phyloP scores from a whole-genome alignment of 2,329 filamentous ascomycete genomes.

The Aspergillus arachidicola region DNA sequence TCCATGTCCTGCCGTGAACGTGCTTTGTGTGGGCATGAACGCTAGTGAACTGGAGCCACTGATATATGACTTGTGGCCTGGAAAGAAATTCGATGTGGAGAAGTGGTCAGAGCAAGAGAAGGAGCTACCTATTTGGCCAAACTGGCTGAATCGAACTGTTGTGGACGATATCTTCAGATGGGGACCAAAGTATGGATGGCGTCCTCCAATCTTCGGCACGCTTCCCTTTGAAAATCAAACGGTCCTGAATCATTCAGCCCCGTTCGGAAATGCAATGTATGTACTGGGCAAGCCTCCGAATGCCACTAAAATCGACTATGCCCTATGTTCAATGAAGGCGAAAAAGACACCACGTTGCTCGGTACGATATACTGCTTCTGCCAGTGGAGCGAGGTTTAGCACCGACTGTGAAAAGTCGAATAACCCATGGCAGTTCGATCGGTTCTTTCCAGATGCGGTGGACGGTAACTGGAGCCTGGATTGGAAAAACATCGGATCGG shows the following conservation, averaged over 20 bases:
- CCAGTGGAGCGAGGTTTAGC: slow-evolving; percentile 60
- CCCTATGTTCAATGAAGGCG: slow-evolving; percentile 68
- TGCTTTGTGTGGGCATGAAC: slow-evolving; percentile 70
- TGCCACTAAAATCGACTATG: slow-evolving; percentile 52
- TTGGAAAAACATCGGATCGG: slow-evolving; percentile 58
- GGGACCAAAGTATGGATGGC: slow-evolving; percentile 55
- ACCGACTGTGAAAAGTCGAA: slow-evolving; percentile 63
- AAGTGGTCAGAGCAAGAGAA: slow-evolving; percentile 30
- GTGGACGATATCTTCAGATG: slow-evolving; percentile 74
- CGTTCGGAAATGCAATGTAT: slow-evolving; percentile 61
- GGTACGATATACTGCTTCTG: slow-evolving; percentile 58
- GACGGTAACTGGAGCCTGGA: slow-evolving; percentile 45
- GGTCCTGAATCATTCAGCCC: slow-evolving; percentile 57
- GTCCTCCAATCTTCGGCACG: slow-evolving; percentile 58
- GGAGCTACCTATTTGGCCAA: slow-evolving; percentile 41
- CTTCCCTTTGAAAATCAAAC: slow-evolving; percentile 68
- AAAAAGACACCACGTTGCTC: slow-evolving; percentile 68
- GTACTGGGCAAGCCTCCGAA: slow-evolving; percentile 59
- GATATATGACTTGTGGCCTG: slow-evolving; percentile 65
- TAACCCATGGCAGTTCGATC: slow-evolving; percentile 60
- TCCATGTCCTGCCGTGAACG: slow-evolving; percentile 70
- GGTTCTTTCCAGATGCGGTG: slow-evolving; percentile 39
- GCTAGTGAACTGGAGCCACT: slow-evolving; percentile 63
- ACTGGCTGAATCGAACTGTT: slow-evolving; percentile 56
- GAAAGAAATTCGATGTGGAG: slow-evolving; percentile 33